A percentile compares a stretch with the other conserved stretches of the same genome.
phyloP scores from a whole-genome alignment of 2,329 filamentous ascomycete species.

The Colletotrichum gigasporum region DNA sequence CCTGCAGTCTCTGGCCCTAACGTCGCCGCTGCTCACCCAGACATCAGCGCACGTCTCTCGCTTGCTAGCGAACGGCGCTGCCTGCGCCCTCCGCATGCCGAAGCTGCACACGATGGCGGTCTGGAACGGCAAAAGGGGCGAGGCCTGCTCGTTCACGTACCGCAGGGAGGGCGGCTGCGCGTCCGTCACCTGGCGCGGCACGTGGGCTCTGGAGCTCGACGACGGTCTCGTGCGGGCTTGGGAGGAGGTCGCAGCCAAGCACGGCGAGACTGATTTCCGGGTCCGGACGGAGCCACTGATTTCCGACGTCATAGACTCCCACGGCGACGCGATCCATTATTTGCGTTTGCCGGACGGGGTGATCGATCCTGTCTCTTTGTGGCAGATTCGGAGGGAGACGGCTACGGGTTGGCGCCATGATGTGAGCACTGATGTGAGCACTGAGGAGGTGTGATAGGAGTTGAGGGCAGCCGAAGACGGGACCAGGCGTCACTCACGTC shows the following conservation, averaged over 20 bases:
- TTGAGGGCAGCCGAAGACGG: too few species aligned
- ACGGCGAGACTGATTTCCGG: not conserved
- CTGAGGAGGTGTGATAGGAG: too few species aligned
- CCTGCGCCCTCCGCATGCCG: slow-evolving; percentile 39
- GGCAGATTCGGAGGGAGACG: too few species aligned
- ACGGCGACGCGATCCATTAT: not conserved
- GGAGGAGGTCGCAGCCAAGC: not conserved
- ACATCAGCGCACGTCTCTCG: slow-evolving; percentile 32
- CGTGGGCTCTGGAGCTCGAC: not conserved
- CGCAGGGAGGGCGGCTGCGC: not conserved
- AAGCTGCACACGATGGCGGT: slow-evolving; percentile 42
- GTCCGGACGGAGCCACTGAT: not conserved
- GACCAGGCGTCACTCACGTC: too few species aligned
- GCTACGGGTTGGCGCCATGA: too few species aligned
- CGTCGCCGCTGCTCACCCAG: slow-evolving; percentile 39
- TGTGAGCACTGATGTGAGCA: too few species aligned
- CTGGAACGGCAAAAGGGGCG: slow-evolving; percentile 41
- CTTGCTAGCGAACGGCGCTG: slow-evolving; percentile 34
- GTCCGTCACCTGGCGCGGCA: slow-evolving; percentile 1
- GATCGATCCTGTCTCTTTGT: not conserved
- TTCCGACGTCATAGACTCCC: not conserved
- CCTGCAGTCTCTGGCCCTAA: slow-evolving; percentile 43
- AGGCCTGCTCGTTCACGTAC: slow-evolving; percentile 46
- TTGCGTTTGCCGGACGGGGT: not conserved
- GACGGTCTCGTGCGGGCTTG: not conserved